phyloP scores from a whole-genome alignment of 768 basidiomycete genomes.

The Rhodosporidiobolus odoratus region DNA sequence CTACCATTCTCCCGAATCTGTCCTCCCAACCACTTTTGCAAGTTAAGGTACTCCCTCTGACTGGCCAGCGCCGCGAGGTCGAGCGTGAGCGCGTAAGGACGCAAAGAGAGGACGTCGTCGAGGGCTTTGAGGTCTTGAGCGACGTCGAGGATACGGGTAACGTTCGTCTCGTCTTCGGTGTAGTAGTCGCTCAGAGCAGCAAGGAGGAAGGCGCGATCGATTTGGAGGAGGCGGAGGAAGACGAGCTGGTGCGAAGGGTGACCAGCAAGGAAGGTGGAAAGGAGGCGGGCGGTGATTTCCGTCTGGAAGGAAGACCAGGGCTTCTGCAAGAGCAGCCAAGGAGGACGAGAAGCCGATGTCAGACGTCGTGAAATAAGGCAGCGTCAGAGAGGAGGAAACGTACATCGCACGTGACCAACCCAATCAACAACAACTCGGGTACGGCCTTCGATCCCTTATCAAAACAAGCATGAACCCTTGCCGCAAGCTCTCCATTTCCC shows the following conservation, averaged over 20 bases:
- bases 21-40: slow-evolving; percentile 94
- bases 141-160: slow-evolving; percentile 88
- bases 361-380: background rate
- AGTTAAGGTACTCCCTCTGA: slow-evolving; percentile 83
- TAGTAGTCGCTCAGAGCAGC: slow-evolving; percentile 88
- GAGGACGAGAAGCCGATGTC: background rate
- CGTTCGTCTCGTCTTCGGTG: slow-evolving; percentile 82
- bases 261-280: slow-evolving; percentile 83
- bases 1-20: slow-evolving; percentile 74
- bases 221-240: slow-evolving; percentile 93
- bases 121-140: slow-evolving; percentile 95
- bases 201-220: slow-evolving; percentile 76
- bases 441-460: slow-evolving; percentile 90
- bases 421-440: slow-evolving; percentile 90
- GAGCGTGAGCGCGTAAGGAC: slow-evolving; percentile 65
- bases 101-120: slow-evolving; percentile 75
- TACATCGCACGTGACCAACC: slow-evolving; percentile 81
- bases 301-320: slow-evolving; percentile 80
- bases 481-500: slow-evolving; percentile 54
- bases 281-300: slow-evolving; percentile 78
- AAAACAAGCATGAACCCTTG: slow-evolving; percentile 78
- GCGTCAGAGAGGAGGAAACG: slow-evolving; percentile 45
- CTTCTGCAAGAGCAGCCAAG: slow-evolving; percentile 52
- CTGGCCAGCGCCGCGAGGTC: slow-evolving; percentile 93
- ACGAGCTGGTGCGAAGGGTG: slow-evolving; percentile 94